phyloP scores from a whole-genome alignment of 2,329 filamentous ascomycete species.

The Aspergillus glaucus region DNA sequence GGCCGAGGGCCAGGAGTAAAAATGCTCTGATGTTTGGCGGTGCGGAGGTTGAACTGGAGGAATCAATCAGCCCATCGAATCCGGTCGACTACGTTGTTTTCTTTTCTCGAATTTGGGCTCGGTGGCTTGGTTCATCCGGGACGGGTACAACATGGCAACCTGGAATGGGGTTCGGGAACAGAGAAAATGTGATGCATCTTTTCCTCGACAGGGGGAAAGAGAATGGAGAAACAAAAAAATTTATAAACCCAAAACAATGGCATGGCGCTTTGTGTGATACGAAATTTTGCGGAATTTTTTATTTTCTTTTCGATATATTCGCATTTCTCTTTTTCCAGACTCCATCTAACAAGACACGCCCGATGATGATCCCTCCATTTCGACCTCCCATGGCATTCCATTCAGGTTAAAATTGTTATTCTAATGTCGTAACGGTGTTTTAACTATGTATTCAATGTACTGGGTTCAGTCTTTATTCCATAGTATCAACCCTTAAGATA shows the following conservation, averaged over 20 bases:
- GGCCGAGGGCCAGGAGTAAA: conserved; percentile 56
- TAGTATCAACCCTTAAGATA: too few species aligned
- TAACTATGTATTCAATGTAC: neutral
- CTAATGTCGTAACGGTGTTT: conserved; percentile 9
- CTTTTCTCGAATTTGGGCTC: conserved; percentile 14
- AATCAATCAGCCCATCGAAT: conserved; percentile 24
- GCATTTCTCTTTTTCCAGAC: neutral
- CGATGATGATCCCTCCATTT: neutral
- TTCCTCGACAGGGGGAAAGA: conserved; percentile 10
- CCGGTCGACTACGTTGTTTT: conserved; percentile 20
- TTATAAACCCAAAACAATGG: conserved; percentile 15
- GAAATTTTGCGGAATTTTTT: conserved; percentile 9
- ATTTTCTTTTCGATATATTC: conserved; percentile 1
- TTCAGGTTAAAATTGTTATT: conserved; percentile 1
- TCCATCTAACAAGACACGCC: conserved; percentile 1
- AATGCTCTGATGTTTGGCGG: conserved; percentile 29
- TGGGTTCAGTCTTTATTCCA: too few species aligned
- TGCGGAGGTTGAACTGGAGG: conserved; percentile 31
- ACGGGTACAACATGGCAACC: conserved; percentile 8
- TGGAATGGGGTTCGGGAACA: conserved; percentile 14
- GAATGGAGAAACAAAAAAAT: conserved; percentile 15
- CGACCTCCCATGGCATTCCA: conserved; percentile 1
- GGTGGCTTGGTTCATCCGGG: conserved; percentile 16
- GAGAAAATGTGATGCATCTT: conserved; percentile 11
- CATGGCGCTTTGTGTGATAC: conserved; percentile 23